A percentile compares a stretch with the other conserved stretches of the same genome.
Evolutionary conservation across 1,139 yeast species (phyloP).

Genomic region (Pneumocystis murina): DNA sequence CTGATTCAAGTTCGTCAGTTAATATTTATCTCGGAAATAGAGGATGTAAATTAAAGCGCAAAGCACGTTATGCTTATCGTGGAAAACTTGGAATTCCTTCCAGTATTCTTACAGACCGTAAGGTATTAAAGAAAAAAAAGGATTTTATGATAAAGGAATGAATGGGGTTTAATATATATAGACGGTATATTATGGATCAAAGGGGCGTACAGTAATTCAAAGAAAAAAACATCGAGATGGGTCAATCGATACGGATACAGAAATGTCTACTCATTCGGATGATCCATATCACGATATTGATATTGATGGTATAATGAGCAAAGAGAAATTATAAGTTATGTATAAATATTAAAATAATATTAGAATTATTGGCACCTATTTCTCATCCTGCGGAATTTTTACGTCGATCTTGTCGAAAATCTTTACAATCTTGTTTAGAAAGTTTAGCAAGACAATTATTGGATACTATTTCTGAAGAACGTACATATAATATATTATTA

Average conservation of each 20-base stretch:
- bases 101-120: slow-evolving; percentile 4
- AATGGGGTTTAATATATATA: neutral
- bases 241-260: neutral
- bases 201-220: neutral
- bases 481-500: slow-evolving; percentile 6
- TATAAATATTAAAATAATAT: neutral
- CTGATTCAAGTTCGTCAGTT: slow-evolving; percentile 7
- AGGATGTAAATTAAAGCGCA: slow-evolving; percentile 8
- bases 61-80: slow-evolving; percentile 7
- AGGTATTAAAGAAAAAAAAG: neutral
- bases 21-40: slow-evolving; percentile 7
- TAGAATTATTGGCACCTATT: slow-evolving; percentile 8
- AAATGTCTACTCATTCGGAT: slow-evolving; percentile 4
- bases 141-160: neutral
- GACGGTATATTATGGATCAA: neutral
- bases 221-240: neutral
- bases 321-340: no score
- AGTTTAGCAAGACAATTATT: slow-evolving; percentile 8
- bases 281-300: slow-evolving; percentile 8
- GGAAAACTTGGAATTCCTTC: slow-evolving; percentile 6
- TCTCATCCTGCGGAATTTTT: slow-evolving; percentile 8
- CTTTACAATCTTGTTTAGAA: slow-evolving; percentile 5
- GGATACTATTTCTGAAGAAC: slow-evolving; percentile 7
- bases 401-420: slow-evolving; percentile 3
- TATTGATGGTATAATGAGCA: neutral